phyloP scores from a whole-genome alignment of 2,329 filamentous ascomycete species.

The Alternaria longipes region DNA sequence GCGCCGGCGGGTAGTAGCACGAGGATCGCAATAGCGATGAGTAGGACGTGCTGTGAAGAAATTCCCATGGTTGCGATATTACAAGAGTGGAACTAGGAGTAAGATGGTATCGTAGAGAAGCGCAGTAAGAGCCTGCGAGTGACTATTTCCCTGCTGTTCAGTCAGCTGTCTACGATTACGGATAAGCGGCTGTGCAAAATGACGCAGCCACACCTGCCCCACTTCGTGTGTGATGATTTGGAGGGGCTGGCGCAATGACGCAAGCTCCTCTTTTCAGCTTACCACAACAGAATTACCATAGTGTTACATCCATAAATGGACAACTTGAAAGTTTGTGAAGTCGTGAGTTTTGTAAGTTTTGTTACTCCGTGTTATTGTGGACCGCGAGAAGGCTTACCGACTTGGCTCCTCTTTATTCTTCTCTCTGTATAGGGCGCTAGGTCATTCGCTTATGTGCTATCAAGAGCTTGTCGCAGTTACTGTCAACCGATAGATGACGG shows the following conservation, averaged over 20 bases:
- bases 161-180: slow-evolving; percentile 21
- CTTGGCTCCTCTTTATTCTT: neutral
- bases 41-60: slow-evolving; percentile 46
- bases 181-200: slow-evolving; percentile 21
- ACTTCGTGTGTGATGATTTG: neutral
- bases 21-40: slow-evolving; percentile 49
- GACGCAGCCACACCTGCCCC: slow-evolving; percentile 5
- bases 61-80: slow-evolving; percentile 39
- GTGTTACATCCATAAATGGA: neutral
- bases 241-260: neutral
- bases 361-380: neutral
- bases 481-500: neutral
- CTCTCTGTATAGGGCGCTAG: neutral
- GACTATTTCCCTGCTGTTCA: slow-evolving; percentile 13
- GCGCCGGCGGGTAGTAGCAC: slow-evolving; percentile 49
- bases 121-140: slow-evolving; percentile 7
- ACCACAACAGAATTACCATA: neutral
- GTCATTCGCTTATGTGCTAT: too few relatives aligned
- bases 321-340: neutral
- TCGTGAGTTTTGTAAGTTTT: neutral
- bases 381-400: neutral
- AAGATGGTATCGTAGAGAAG: neutral
- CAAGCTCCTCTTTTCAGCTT: neutral
- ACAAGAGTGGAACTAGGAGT: neutral
- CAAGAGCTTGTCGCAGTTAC: too few relatives aligned